Evolutionary conservation across 2,329 filamentous ascomycete species (phyloP), one percentile per base, ranked within the genome.

Genomic region (Colletotrichum simmondsii): DNA sequence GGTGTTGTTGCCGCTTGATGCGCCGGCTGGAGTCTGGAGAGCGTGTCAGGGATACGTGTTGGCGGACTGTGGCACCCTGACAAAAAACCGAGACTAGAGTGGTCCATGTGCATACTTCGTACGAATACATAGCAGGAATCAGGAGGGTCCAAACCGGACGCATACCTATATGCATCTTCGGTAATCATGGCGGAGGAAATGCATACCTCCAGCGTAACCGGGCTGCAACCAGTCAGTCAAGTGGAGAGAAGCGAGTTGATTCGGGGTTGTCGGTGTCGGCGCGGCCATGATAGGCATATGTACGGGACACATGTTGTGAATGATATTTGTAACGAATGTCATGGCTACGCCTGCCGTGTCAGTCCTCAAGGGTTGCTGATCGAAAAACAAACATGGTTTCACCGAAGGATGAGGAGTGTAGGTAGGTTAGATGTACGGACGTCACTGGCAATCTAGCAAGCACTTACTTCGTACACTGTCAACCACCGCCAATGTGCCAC

Each of bases 131-230:
- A 49, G 0, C 42, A 22, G n/a, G 19, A 53, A 49, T 8, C 42
- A 22, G 12, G 26, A 35, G 42, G 46, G 28, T 5, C 28, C 60
- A 32, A 22, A 49, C 22, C 60, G 16, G 22, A 22, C 42, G 19
- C 46, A 63, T 24, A 35, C 4, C 32, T 35, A 30, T 26, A 46
- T 56, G 58, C 46, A 42, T 37, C 28, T 35, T 61, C 28, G 56
- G 42, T 37, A 52, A 60, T 67, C 64, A 60, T 3, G 42, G 49
- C 52, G 65, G 52, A 63, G 37, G 58, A 62, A 56, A 54, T 46
- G 26, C 58, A 46, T 26, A 53, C 14, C 32, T 26, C 49, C 32
- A 65, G 5, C 16, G 32, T 24, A 28, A 19, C 14, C n/a, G 2
- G 11, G n/a, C 49, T n/a, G 30, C 52, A 65, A 22, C 16, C 24